Conservation (phyloP, 1,139 yeast genomes). For the Candida glucosophila region DNA sequence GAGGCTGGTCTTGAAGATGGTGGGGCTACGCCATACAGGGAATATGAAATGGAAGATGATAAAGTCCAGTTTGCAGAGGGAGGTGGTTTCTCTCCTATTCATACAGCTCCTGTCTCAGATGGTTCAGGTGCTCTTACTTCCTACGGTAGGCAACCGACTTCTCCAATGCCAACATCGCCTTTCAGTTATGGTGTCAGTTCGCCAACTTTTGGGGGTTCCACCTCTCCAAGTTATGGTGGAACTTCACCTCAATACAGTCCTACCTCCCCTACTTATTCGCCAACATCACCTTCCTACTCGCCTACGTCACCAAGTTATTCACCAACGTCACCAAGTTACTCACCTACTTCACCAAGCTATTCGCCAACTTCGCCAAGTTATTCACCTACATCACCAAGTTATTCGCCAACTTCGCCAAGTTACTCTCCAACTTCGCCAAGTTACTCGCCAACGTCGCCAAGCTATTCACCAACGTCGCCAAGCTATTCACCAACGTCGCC, state of each 20-base stretch:
- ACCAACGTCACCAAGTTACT: constrained; percentile 65
- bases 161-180: constrained; percentile 50
- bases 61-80: constrained; percentile 72
- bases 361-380: constrained; percentile 40
- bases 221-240: constrained; percentile 52
- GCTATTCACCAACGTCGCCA: constrained; percentile 70
- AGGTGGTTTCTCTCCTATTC: constrained; percentile 90
- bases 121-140: constrained; percentile 89
- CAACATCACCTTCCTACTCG: constrained; percentile 45
- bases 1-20: constrained; percentile 48
- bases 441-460: constrained; percentile 68
- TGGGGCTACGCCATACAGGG: constrained; percentile 90
- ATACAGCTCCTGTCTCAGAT: constrained; percentile 75
- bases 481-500: constrained; percentile 67
- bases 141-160: constrained; percentile 64
- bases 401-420: constrained; percentile 64
- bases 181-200: constrained; percentile 57
- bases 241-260: constrained; percentile 43
- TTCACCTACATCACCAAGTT: constrained; percentile 45
- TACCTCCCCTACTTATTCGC: constrained; percentile 37
- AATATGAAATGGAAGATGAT: constrained; percentile 69
- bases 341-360: constrained; percentile 71
- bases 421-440: constrained; percentile 69
- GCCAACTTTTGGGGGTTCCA: constrained; percentile 45
- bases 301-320: constrained; percentile 72